Percentiles rank a stretch among this genome's conserved stretches.
Conservation (phyloP, 2,329 filamentous ascomycete genomes). For the Tolypocladium pustulatum region DNA sequence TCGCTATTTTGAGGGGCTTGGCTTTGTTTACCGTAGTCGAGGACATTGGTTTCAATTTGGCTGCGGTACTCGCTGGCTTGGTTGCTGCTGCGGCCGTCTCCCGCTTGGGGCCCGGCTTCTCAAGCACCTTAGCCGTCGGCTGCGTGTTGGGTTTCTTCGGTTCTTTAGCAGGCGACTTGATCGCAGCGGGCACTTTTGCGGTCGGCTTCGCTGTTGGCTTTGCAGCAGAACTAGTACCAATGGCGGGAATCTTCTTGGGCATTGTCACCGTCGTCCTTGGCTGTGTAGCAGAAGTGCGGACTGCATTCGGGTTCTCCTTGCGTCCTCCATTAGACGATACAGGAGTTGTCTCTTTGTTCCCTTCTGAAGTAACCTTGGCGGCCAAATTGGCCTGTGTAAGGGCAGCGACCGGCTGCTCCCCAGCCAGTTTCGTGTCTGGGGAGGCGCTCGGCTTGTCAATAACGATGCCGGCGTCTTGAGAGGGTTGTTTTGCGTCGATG, state of each 20-base stretch:
- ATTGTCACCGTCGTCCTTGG: not conserved
- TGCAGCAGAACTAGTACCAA: slow-evolving; percentile 3
- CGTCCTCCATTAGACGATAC: not conserved
- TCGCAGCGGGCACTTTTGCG: slow-evolving; percentile 4
- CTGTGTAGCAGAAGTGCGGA: not conserved
- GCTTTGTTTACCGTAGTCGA: slow-evolving; percentile 31
- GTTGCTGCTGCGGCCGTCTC: slow-evolving; percentile 17
- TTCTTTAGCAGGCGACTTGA: slow-evolving; percentile 4
- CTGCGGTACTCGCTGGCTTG: slow-evolving; percentile 13
- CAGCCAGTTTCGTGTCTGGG: slow-evolving; percentile 28
- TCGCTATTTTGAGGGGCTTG: slow-evolving; percentile 27
- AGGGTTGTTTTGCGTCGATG: not conserved
- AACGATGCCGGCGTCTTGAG: slow-evolving; percentile 11
- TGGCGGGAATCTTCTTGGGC: not conserved
- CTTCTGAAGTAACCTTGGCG: not conserved
- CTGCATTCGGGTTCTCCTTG: not conserved
- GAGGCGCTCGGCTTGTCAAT: slow-evolving; percentile 24
- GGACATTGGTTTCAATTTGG: slow-evolving; percentile 18
- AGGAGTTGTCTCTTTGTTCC: not conserved
- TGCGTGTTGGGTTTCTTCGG: slow-evolving; percentile 18
- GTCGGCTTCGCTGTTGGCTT: slow-evolving; percentile 12
- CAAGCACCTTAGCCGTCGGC: slow-evolving; percentile 13
- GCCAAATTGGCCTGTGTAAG: slow-evolving; percentile 18
- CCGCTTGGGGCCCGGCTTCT: slow-evolving; percentile 20
- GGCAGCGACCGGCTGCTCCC: slow-evolving; percentile 23